A percentile compares a stretch with the other conserved stretches of the same genome.
Evolutionary conservation across 495 filamentous ascomycete genomes (phyloP).

Genomic region (Lasiosphaeria ovina): DNA sequence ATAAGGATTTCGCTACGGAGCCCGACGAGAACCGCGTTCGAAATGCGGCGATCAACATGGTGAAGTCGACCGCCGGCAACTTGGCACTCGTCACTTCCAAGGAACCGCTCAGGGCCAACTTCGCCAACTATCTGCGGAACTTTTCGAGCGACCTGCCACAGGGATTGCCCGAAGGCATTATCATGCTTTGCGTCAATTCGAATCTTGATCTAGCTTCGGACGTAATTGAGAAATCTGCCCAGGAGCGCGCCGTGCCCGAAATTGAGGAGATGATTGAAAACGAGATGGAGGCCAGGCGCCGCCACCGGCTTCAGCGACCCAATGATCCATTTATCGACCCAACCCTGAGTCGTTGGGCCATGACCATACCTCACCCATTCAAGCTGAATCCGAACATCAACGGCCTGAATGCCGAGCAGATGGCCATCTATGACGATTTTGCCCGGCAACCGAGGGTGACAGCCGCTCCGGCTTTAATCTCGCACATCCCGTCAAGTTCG

Average conservation of each 20-base stretch:
- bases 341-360: conserved; percentile 76
- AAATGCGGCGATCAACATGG: conserved; percentile 83
- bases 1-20: conserved; percentile 94
- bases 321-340: conserved; percentile 81
- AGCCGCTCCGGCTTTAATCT: conserved; percentile 27
- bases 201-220: conserved; percentile 91
- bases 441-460: conserved; percentile 71
- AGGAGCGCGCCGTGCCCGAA: conserved; percentile 86
- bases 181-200: conserved; percentile 97
- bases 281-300: conserved; percentile 69
- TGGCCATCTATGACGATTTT: conserved; percentile 96
- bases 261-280: conserved; percentile 86
- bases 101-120: conserved; percentile 92
- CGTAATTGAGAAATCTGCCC: conserved; percentile 90
- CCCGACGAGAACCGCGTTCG: conserved; percentile 82
- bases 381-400: conserved; percentile 60
- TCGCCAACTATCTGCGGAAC: conserved; percentile 89
- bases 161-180: conserved; percentile 79
- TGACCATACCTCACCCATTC: conserved; percentile 86
- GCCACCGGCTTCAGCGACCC: conserved; percentile 65
- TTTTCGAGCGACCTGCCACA: conserved; percentile 67
- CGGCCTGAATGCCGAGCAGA: conserved; percentile 86
- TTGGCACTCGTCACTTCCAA: conserved; percentile 97
- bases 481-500: conserved; percentile 48
- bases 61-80: conserved; percentile 86